A percentile compares a stretch with the other conserved stretches of the same genome.
These are phyloP conservation scores for Dendrocalamus latiflorus DNA, from an alignment of 202 grass and related monocot genomes.

Conservation along the genomic window DNA sequence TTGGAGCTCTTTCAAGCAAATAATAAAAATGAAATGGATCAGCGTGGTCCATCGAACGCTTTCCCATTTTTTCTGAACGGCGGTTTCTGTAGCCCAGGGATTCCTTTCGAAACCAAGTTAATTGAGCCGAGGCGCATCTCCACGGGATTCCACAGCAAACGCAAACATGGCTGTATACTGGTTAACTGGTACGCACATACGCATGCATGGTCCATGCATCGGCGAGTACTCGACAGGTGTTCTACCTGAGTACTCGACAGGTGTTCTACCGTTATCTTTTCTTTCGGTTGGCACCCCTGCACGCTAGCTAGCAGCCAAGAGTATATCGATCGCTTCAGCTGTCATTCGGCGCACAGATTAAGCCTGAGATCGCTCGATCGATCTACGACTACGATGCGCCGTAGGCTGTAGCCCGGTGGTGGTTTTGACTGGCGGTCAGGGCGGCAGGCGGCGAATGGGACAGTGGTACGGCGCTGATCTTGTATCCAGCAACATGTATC, in stretches of 20 bases:
- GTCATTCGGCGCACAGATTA: too few relatives aligned
- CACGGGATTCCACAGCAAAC: neutral
- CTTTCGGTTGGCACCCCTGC: neutral
- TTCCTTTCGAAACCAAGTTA: neutral
- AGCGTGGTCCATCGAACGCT: slow-evolving; percentile 13
- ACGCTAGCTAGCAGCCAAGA: neutral
- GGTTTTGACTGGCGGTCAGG: neutral
- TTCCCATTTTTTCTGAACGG: neutral
- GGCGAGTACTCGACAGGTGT: slow-evolving; percentile 29
- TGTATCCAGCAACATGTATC: neutral
- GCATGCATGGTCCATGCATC: neutral
- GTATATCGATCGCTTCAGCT: too few relatives aligned
- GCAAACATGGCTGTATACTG: neutral
- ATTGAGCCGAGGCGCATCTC: neutral
- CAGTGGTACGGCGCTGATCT: neutral
- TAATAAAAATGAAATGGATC: neutral
- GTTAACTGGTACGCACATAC: neutral
- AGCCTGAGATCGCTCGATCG: too few relatives aligned
- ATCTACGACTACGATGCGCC: too few relatives aligned
- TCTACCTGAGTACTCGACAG: too few relatives aligned
- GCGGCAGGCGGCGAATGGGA: neutral
- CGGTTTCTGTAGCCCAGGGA: neutral
- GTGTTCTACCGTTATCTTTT: too few relatives aligned
- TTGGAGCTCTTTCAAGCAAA: neutral
- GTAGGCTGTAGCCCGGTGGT: too few relatives aligned